Evolutionary conservation across 2,329 filamentous ascomycete genomes (phyloP).

Genomic region (Westerdykella ornata): DNA sequence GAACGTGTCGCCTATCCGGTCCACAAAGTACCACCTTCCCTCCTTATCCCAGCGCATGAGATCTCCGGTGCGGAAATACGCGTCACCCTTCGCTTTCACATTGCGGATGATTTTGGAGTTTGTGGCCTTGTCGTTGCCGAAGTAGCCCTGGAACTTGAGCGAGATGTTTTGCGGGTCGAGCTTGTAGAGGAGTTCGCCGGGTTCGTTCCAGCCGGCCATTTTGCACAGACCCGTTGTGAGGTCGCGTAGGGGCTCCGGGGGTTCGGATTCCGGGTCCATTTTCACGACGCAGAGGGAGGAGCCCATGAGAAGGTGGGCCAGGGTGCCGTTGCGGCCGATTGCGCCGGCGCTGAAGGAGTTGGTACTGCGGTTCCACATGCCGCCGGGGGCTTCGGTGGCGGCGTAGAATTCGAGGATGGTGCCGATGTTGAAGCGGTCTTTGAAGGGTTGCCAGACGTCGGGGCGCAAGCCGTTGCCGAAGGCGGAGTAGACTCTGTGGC

Average conservation of each 20-base stretch:
- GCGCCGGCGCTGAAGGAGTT: conserved; percentile 55
- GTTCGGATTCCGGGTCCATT: conserved; percentile 58
- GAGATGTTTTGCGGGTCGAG: conserved; percentile 41
- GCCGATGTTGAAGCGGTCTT: conserved; percentile 35
- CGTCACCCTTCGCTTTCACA: conserved; percentile 32
- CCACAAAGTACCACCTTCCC: conserved; percentile 34
- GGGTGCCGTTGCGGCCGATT: conserved; percentile 63
- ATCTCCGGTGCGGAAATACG: conserved; percentile 36
- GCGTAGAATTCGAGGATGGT: conserved; percentile 37
- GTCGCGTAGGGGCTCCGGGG: conserved; percentile 54
- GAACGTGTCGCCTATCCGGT: conserved; percentile 37
- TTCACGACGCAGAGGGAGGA: conserved; percentile 56
- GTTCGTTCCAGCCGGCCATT: conserved; percentile 55
- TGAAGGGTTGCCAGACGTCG: conserved; percentile 39
- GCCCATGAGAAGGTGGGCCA: conserved; percentile 48
- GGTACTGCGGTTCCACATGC: conserved; percentile 46
- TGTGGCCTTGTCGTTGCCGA: conserved; percentile 38
- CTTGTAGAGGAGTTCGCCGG: conserved; percentile 61
- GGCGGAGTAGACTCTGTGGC: conserved; percentile 27
- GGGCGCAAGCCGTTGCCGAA: conserved; percentile 40
- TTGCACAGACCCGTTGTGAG: conserved; percentile 58
- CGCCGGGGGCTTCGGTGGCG: conserved; percentile 51
- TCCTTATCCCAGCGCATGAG: conserved; percentile 28
- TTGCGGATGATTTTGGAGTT: conserved; percentile 29
- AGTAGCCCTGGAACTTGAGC: conserved; percentile 57